phyloP scores from a whole-genome alignment of 345 rosid species.

The Moringa oleifera region DNA sequence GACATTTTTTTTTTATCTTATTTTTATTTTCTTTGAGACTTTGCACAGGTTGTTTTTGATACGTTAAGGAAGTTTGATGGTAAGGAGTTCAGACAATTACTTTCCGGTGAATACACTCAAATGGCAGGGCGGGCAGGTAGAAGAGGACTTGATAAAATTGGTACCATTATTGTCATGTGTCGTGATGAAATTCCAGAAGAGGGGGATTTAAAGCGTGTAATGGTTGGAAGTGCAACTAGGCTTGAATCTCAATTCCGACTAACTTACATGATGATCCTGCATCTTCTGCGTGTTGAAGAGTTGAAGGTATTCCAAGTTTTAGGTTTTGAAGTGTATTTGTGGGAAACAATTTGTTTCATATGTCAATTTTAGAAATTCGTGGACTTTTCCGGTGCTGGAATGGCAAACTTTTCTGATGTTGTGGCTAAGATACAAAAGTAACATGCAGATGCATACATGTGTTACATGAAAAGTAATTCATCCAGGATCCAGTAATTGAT shows the following conservation, averaged over 20 bases:
- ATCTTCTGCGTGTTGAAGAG: constrained; percentile 98
- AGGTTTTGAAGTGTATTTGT: constrained; percentile 2
- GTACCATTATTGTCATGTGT: constrained; percentile 90
- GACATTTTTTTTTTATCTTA: constrained; percentile 8
- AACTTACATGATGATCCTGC: constrained; percentile 94
- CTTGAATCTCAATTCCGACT: constrained; percentile 91
- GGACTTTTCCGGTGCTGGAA: not conserved
- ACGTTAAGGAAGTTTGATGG: constrained; percentile 90
- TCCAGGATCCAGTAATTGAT: not conserved
- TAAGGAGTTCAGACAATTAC: constrained; percentile 73
- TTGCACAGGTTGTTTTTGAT: constrained; percentile 84
- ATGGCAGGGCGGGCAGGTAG: constrained; percentile 99
- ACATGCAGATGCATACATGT: too few relatives aligned
- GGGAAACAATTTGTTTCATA: not conserved
- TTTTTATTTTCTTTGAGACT: constrained; percentile 19
- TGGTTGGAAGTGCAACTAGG: constrained; percentile 82
- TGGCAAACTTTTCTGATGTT: too few relatives aligned
- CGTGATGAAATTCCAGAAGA: constrained; percentile 94
- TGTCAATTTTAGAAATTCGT: constrained; percentile 2
- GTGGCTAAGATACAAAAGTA: too few relatives aligned
- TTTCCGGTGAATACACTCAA: constrained; percentile 98
- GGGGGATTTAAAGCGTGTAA: constrained; percentile 46
- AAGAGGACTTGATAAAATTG: constrained; percentile 94
- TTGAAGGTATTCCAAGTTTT: constrained; percentile 59
- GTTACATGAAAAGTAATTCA: too few relatives aligned